Evolutionary conservation across 2,329 filamentous ascomycete genomes (phyloP).

Genomic region (Phialophora macrospora): DNA sequence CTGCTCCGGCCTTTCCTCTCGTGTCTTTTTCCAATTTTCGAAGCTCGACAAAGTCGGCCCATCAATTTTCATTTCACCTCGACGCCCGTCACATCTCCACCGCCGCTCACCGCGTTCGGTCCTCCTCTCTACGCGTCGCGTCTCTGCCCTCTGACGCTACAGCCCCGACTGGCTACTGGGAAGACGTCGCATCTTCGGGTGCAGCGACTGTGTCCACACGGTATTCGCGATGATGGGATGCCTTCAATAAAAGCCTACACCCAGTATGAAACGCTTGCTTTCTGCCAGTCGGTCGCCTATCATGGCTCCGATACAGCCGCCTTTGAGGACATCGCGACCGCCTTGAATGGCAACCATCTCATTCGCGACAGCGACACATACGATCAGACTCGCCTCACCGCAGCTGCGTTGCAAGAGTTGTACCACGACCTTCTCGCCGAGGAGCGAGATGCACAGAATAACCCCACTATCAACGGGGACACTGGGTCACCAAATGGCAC

Average conservation of each 20-base stretch:
- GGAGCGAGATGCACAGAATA: slow-evolving; percentile 55
- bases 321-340: slow-evolving; percentile 74
- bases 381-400: slow-evolving; percentile 73
- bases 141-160: background rate
- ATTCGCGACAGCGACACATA: slow-evolving; percentile 73
- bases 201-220: slow-evolving; percentile 18
- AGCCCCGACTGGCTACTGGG: background rate
- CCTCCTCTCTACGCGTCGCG: slow-evolving; percentile 25
- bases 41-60: slow-evolving; percentile 1
- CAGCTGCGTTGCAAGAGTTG: slow-evolving; percentile 77
- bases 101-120: slow-evolving; percentile 25
- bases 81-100: slow-evolving; percentile 43
- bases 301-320: slow-evolving; percentile 68
- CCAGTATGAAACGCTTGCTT: slow-evolving; percentile 80
- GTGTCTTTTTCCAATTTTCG: slow-evolving; percentile 22
- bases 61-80: slow-evolving; percentile 27
- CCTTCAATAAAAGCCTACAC: slow-evolving; percentile 71
- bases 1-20: background rate
- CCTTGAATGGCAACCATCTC: slow-evolving; percentile 73
- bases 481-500: slow-evolving; percentile 40
- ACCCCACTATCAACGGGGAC: slow-evolving; percentile 44
- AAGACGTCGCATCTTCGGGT: slow-evolving; percentile 8
- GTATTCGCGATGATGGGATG: slow-evolving; percentile 53
- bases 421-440: slow-evolving; percentile 78
- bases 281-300: slow-evolving; percentile 77